phyloP scores from a whole-genome alignment of 2,329 filamentous ascomycete species.

The Xylariomycetidae sp. region DNA sequence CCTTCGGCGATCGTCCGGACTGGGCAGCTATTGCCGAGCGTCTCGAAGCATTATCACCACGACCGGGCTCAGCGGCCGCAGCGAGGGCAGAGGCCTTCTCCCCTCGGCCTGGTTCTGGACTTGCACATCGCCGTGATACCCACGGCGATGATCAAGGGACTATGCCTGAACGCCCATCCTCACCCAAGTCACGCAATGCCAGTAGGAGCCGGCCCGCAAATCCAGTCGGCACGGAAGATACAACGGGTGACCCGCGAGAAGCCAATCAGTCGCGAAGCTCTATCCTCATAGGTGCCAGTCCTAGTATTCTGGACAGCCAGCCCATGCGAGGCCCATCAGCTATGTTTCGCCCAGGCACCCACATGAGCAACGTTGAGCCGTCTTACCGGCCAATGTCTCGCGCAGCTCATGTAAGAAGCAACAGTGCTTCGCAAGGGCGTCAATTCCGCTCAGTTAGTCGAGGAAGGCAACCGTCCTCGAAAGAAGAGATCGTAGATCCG shows the following conservation, averaged over 20 bases:
- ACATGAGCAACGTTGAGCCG: constrained; percentile 6
- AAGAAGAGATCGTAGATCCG: not conserved
- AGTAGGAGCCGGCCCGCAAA: constrained; percentile 8
- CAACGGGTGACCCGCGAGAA: constrained; percentile 9
- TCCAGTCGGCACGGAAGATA: constrained; percentile 3
- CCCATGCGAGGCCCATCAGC: not conserved
- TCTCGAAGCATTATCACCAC: constrained; percentile 16
- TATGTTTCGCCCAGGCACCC: constrained; percentile 3
- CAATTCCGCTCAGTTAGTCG: constrained; percentile 1
- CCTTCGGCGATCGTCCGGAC: constrained; percentile 1
- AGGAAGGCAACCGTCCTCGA: not conserved
- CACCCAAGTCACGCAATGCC: constrained; percentile 13
- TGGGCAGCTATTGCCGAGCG: constrained; percentile 13
- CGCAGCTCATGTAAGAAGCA: constrained; percentile 3
- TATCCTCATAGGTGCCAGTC: not conserved
- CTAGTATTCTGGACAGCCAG: not conserved
- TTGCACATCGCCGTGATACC: no score
- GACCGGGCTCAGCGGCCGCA: constrained; percentile 19
- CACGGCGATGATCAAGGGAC: not conserved
- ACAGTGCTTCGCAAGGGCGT: not conserved
- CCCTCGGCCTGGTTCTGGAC: no score
- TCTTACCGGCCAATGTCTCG: constrained; percentile 3
- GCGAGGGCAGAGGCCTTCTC: not conserved
- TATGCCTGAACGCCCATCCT: constrained; percentile 4
- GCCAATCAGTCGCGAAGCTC: constrained; percentile 1